Conservation (phyloP, 805 yeast genomes). For the Jamesozyma hellenica region DNA sequence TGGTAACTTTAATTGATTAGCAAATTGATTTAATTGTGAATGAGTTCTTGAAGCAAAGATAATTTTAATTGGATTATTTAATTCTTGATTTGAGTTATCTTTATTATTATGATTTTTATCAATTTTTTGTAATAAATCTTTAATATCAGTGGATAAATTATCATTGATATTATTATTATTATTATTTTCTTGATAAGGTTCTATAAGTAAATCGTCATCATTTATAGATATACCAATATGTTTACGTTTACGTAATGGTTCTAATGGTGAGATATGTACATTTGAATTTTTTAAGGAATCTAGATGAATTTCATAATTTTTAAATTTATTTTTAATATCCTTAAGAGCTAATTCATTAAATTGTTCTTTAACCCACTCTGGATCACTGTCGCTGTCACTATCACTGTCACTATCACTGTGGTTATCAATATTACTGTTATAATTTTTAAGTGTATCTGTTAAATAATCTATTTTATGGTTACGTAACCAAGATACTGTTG, state of each 20-base stretch:
- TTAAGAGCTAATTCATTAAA: constrained; percentile 24
- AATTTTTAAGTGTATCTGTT: constrained; percentile 7
- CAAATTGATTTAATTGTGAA: constrained; percentile 75
- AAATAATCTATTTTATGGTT: constrained; percentile 31
- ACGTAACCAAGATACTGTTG: constrained; percentile 75
- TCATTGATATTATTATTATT: not conserved
- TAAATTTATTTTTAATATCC: constrained; percentile 17
- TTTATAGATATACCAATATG: constrained; percentile 25
- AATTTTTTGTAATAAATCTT: constrained; percentile 36
- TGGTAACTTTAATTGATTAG: constrained; percentile 57
- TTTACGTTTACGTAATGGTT: constrained; percentile 11
- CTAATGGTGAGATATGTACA: not conserved
- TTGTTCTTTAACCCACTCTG: constrained; percentile 53
- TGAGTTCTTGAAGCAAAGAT: constrained; percentile 81
- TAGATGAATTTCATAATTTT: constrained; percentile 31
- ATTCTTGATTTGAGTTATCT: constrained; percentile 13
- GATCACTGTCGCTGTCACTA: constrained; percentile 44
- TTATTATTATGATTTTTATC: constrained; percentile 17
- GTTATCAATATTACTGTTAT: constrained; percentile 30
- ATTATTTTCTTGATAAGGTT: constrained; percentile 25
- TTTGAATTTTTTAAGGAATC: constrained; percentile 14
- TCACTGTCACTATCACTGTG: not conserved
- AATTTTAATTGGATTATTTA: constrained; percentile 37
- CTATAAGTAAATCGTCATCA: constrained; percentile 17
- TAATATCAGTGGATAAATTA: constrained; percentile 34